phyloP scores from a whole-genome alignment of 1,284 basidiomycete genomes.

The Rhodotorula sp. region DNA sequence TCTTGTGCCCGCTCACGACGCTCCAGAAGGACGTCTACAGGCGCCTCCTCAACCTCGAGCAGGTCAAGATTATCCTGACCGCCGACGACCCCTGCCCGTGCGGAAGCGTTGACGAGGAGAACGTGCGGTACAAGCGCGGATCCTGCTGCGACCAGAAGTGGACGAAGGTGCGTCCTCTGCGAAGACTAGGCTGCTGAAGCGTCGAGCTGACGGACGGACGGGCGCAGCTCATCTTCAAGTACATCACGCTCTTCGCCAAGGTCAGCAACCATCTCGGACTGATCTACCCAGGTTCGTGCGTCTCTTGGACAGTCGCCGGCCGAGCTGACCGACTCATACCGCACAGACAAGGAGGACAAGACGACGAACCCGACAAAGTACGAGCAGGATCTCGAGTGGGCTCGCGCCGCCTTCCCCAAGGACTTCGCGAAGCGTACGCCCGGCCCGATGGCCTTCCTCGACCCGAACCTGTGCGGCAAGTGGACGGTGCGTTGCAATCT shows the following conservation, averaged over 20 bases:
- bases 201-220: background rate
- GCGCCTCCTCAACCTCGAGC: slow-evolving; percentile 60
- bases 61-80: slow-evolving; percentile 64
- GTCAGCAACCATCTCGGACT: slow-evolving; percentile 79
- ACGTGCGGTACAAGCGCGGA: slow-evolving; percentile 40
- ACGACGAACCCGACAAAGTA: slow-evolving; percentile 46
- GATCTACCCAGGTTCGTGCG: slow-evolving; percentile 64
- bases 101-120: slow-evolving; percentile 53
- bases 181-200: no score
- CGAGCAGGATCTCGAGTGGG: slow-evolving; percentile 43
- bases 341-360: slow-evolving; percentile 53
- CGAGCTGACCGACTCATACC: slow-evolving; percentile 45
- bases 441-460: slow-evolving; percentile 39
- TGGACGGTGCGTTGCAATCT: slow-evolving; percentile 60
- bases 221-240: slow-evolving; percentile 46
- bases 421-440: slow-evolving; percentile 40
- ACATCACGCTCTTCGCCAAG: slow-evolving; percentile 73
- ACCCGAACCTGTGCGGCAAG: slow-evolving; percentile 68
- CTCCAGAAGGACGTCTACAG: slow-evolving; percentile 69
- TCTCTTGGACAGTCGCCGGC: background rate
- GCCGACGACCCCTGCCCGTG: slow-evolving; percentile 72
- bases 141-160: slow-evolving; percentile 45
- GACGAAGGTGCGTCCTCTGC: slow-evolving; percentile 14
- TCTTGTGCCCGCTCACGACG: slow-evolving; percentile 75
- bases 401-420: slow-evolving; percentile 46